A percentile compares a stretch with the other conserved stretches of the same genome.
Evolutionary conservation across 306 rosid genomes (phyloP).

Genomic region (Morella rubra): DNA sequence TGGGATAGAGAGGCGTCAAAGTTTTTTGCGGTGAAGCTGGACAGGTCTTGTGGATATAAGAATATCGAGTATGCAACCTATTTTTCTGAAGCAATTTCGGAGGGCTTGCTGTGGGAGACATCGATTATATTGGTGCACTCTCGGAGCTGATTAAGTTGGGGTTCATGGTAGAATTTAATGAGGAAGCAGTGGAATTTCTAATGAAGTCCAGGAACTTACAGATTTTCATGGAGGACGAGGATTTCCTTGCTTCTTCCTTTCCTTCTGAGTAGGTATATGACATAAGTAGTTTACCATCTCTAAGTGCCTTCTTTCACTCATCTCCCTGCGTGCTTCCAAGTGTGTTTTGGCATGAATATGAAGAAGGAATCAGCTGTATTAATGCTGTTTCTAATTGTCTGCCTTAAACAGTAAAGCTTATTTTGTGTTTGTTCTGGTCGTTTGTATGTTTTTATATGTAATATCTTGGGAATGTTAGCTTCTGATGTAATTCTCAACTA

Average conservation of each 20-base stretch:
- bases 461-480: not conserved
- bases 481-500: too few species aligned
- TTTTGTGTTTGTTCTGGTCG: not conserved
- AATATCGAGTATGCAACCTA: slow-evolving; percentile 50
- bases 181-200: slow-evolving; percentile 46
- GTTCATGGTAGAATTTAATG: slow-evolving; percentile 51
- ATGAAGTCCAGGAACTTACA: slow-evolving; percentile 71
- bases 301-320: not conserved
- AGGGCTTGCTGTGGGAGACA: slow-evolving; percentile 53
- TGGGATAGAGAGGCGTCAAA: slow-evolving; percentile 44
- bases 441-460: not conserved
- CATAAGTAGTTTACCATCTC: too few species aligned
- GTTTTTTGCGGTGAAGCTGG: slow-evolving; percentile 44
- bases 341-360: not conserved
- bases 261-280: too few species aligned
- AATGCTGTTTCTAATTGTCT: not conserved
- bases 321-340: not conserved
- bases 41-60: slow-evolving; percentile 23
- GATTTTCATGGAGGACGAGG: too few species aligned
- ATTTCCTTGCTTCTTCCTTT: too few species aligned
- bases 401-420: not conserved
- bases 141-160: slow-evolving; percentile 65
- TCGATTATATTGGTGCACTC: slow-evolving; percentile 46
- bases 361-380: not conserved
- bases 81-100: slow-evolving; percentile 59